Evolutionary conservation across 2,329 filamentous ascomycete genomes (phyloP).

Genomic region (Sclerotinia trifoliorum): DNA sequence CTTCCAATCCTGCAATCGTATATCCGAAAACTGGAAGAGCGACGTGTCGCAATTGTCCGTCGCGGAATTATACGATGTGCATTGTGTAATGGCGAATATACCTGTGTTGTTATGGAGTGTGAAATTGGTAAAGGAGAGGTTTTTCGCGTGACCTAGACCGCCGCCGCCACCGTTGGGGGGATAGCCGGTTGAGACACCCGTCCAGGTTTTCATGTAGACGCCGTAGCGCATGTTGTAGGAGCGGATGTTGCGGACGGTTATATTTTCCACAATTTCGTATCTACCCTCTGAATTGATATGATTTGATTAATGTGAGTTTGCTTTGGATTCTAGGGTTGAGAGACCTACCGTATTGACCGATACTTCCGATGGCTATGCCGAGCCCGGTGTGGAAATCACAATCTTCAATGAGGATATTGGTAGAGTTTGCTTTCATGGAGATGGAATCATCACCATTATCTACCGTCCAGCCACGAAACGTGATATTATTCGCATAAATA

Average conservation of each 20-base stretch:
- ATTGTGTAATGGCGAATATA: constrained; percentile 43
- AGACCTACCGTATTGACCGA: constrained; percentile 50
- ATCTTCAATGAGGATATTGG: constrained; percentile 52
- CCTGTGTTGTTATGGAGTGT: constrained; percentile 10
- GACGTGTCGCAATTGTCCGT: constrained; percentile 44
- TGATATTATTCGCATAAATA: constrained; percentile 52
- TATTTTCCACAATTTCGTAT: constrained; percentile 51
- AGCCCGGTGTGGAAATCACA: constrained; percentile 50
- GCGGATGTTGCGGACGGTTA: constrained; percentile 49
- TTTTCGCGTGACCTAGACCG: constrained; percentile 45
- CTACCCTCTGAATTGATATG: constrained; percentile 35
- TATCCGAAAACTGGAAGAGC: constrained; percentile 42
- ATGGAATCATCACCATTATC: constrained; percentile 55
- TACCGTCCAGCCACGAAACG: constrained; percentile 50
- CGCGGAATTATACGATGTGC: constrained; percentile 42
- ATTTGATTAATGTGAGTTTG: neutral
- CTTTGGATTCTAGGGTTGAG: too few species aligned
- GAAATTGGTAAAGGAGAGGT: constrained; percentile 19
- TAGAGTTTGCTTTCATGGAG: constrained; percentile 55
- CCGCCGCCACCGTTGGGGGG: constrained; percentile 60
- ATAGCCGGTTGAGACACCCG: constrained; percentile 49
- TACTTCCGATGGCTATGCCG: constrained; percentile 56
- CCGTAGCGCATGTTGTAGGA: constrained; percentile 44
- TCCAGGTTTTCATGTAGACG: constrained; percentile 58
- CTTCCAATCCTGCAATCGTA: constrained; percentile 32